Conservation (phyloP, 768 basidiomycete species). For the Suillus paluster region DNA sequence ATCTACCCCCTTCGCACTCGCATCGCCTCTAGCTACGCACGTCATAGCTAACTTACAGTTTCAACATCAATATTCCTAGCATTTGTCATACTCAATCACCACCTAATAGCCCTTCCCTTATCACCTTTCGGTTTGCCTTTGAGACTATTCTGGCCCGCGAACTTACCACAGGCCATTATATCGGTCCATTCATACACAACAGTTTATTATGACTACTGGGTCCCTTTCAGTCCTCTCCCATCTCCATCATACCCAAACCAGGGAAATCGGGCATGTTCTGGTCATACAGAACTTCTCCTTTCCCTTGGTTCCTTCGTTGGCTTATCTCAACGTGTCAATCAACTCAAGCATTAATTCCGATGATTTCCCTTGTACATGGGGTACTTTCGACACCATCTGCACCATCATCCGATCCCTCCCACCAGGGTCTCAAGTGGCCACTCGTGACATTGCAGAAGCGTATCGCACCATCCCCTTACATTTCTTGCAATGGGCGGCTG, state of each 20-base stretch:
- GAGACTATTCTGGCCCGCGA: constrained; percentile 12
- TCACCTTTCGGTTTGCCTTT: constrained; percentile 10
- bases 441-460: constrained; percentile 38
- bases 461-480: constrained; percentile 35
- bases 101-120: constrained; percentile 35
- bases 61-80: too few species aligned
- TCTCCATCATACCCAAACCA: constrained; percentile 38
- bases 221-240: constrained; percentile 22
- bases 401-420: constrained; percentile 29
- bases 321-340: constrained; percentile 26
- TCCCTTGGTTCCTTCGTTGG: constrained; percentile 13
- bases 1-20: too few species aligned
- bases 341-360: constrained; percentile 38
- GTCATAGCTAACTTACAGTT: too few species aligned
- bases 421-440: constrained; percentile 32
- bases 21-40: too few species aligned
- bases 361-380: constrained; percentile 47
- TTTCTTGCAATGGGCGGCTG: constrained; percentile 31
- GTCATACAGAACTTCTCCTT: constrained; percentile 45
- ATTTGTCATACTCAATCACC: not conserved
- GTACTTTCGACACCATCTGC: constrained; percentile 41
- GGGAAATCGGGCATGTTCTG: constrained; percentile 37
- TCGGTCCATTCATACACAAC: constrained; percentile 17
- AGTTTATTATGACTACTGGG: constrained; percentile 12
- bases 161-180: constrained; percentile 27